Evolutionary conservation across 352 stramenopile genomes (phyloP).

Genomic region (Phytophthora rubi): DNA sequence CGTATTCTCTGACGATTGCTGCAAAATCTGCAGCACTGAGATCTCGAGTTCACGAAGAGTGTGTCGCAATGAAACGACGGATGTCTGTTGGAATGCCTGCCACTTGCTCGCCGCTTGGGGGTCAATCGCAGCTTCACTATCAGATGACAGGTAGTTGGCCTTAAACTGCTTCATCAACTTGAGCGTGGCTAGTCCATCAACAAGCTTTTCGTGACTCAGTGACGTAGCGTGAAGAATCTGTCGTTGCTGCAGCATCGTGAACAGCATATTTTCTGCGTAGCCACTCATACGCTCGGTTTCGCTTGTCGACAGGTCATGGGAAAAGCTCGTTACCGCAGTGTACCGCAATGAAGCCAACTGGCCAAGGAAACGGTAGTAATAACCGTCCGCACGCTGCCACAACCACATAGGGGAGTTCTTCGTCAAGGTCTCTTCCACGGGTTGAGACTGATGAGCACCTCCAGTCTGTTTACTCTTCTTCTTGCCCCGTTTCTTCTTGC

Average conservation of each 20-base stretch:
- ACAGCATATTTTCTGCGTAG: conserved; percentile 91
- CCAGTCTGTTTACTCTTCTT: conserved; percentile 32
- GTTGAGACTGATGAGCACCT: conserved; percentile 11
- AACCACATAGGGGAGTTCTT: conserved; percentile 82
- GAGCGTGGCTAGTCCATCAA: conserved; percentile 57
- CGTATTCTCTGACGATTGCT: conserved; percentile 31
- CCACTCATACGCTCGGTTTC: conserved; percentile 90
- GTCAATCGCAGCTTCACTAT: conserved; percentile 7
- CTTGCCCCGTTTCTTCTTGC: conserved; percentile 38
- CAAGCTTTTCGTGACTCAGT: conserved; percentile 75
- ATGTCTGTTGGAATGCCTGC: conserved; percentile 60
- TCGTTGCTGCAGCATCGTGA: conserved; percentile 89
- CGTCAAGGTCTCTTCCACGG: conserved; percentile 14
- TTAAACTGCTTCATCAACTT: conserved; percentile 58
- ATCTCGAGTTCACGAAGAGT: conserved; percentile 75
- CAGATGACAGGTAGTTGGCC: conserved; percentile 32
- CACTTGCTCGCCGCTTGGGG: conserved; percentile 51
- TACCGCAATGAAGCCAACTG: conserved; percentile 85
- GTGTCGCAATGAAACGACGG: conserved; percentile 48
- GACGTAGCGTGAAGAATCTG: conserved; percentile 74
- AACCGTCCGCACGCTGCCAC: conserved; percentile 86
- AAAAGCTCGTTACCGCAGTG: conserved; percentile 81
- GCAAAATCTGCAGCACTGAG: conserved; percentile 59
- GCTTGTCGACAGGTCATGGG: conserved; percentile 80
- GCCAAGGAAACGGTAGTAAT: conserved; percentile 90